Conservation (phyloP, 805 yeast genomes). For the Nakazawaea ambrosiae region DNA sequence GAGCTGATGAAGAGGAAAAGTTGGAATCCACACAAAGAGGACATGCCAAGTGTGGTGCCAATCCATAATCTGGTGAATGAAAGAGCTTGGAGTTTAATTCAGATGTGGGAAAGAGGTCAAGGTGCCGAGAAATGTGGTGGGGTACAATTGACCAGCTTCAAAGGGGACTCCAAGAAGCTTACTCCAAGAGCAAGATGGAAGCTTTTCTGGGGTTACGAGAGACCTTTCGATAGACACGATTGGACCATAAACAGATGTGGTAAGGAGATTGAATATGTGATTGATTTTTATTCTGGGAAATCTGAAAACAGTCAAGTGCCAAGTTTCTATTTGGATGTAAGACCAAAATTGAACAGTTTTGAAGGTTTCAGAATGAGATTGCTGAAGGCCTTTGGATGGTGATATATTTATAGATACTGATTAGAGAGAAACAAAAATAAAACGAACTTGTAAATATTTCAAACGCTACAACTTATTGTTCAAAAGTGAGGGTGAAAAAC, state of each 20-base stretch:
- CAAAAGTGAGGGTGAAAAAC: neutral
- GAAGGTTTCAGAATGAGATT: constrained; percentile 78
- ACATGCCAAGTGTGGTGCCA: constrained; percentile 89
- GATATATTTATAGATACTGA: no score
- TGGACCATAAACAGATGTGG: constrained; percentile 91
- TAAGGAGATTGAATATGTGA: constrained; percentile 75
- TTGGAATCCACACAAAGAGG: constrained; percentile 75
- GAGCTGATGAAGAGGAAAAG: constrained; percentile 91
- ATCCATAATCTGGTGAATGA: constrained; percentile 93
- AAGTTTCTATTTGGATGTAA: constrained; percentile 75
- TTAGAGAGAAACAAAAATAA: no score
- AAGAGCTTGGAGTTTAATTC: constrained; percentile 80
- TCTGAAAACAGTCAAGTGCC: constrained; percentile 42
- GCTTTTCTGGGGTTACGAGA: constrained; percentile 55
- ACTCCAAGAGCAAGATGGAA: constrained; percentile 85
- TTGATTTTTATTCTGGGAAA: constrained; percentile 76
- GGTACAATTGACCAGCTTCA: constrained; percentile 73
- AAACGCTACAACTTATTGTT: neutral
- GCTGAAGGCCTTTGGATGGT: constrained; percentile 51
- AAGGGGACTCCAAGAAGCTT: constrained; percentile 78
- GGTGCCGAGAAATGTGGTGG: constrained; percentile 74
- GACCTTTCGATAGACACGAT: constrained; percentile 95
- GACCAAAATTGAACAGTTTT: constrained; percentile 79
- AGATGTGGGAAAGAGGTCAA: constrained; percentile 68
- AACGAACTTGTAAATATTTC: constrained; percentile 4